Evolutionary conservation across 2,329 filamentous ascomycete genomes (phyloP).

Genomic region (Fonsecaea pedrosoi): DNA sequence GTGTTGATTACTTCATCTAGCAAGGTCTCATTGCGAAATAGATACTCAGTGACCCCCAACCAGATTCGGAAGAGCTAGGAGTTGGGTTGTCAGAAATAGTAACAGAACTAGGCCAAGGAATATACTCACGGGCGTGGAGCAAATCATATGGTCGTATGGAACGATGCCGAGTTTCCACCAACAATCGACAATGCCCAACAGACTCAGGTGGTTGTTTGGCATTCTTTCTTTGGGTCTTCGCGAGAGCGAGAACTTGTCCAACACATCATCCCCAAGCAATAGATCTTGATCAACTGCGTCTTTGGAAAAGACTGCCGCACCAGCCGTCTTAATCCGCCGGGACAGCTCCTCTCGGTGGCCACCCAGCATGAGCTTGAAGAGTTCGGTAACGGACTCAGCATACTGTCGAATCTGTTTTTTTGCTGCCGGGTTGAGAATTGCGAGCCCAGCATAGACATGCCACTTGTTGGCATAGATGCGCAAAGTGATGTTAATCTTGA

Average conservation of each 20-base stretch:
- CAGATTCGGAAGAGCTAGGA: slow-evolving; percentile 84
- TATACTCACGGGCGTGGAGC: slow-evolving; percentile 78
- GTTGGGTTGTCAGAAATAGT: slow-evolving; percentile 26
- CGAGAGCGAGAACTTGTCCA: slow-evolving; percentile 87
- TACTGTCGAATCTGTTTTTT: slow-evolving; percentile 94
- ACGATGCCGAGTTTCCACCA: slow-evolving; percentile 94
- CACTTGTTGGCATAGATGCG: slow-evolving; percentile 99
- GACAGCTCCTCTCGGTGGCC: slow-evolving; percentile 78
- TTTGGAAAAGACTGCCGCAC: slow-evolving; percentile 70
- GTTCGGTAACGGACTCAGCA: slow-evolving; percentile 85
- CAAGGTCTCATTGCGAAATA: slow-evolving; percentile 82
- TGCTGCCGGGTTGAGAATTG: slow-evolving; percentile 93
- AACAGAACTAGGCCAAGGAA: slow-evolving; percentile 10
- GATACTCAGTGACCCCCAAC: slow-evolving; percentile 94
- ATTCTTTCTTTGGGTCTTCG: slow-evolving; percentile 70
- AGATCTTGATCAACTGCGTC: slow-evolving; percentile 65
- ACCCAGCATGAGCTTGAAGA: slow-evolving; percentile 96
- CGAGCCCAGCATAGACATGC: slow-evolving; percentile 98
- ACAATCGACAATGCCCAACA: slow-evolving; percentile 97
- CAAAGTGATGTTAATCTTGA: slow-evolving; percentile 97
- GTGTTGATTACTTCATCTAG: slow-evolving; percentile 85
- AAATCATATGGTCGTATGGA: slow-evolving; percentile 99
- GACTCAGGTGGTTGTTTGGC: slow-evolving; percentile 90
- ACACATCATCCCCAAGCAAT: slow-evolving; percentile 76
- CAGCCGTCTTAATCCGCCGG: slow-evolving; percentile 77